Evolutionary conservation across 2,329 filamentous ascomycete genomes (phyloP).

Genomic region (Orbilia brochopaga): DNA sequence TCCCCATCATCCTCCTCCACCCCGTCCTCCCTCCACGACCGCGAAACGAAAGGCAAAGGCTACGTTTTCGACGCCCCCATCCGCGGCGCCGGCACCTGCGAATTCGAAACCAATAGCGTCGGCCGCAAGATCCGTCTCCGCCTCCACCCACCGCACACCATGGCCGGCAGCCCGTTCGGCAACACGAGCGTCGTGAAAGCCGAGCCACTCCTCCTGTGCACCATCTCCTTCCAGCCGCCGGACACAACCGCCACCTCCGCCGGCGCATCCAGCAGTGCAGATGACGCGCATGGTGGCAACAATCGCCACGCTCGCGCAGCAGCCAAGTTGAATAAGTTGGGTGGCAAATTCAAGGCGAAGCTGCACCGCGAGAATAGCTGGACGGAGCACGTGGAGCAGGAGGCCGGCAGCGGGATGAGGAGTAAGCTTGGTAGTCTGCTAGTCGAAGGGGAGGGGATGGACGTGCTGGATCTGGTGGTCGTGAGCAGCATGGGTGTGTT

Average conservation of each 20-base stretch:
- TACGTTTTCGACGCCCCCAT: constrained; percentile 43
- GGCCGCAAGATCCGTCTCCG: constrained; percentile 40
- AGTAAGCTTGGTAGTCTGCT: constrained; percentile 95
- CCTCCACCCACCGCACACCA: constrained; percentile 29
- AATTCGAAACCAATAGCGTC: constrained; percentile 45
- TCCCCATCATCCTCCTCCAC: constrained; percentile 7
- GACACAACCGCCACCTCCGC: constrained; percentile 2
- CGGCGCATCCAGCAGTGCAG: not conserved
- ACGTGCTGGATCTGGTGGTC: constrained; percentile 93
- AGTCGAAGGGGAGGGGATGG: constrained; percentile 83
- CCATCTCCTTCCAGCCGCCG: constrained; percentile 40
- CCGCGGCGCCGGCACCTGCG: constrained; percentile 30
- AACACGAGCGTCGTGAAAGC: constrained; percentile 18
- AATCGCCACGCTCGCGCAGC: constrained; percentile 10
- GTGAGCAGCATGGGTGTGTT: constrained; percentile 90
- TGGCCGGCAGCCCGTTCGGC: constrained; percentile 40
- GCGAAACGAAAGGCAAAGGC: constrained; percentile 45
- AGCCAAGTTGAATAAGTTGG: constrained; percentile 35
- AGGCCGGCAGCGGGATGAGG: constrained; percentile 58
- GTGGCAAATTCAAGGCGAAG: constrained; percentile 45
- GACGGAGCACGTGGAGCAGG: constrained; percentile 41
- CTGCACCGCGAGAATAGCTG: constrained; percentile 36
- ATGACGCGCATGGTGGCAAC: not conserved
- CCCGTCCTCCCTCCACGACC: not conserved
- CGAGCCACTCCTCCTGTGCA: constrained; percentile 41